These are phyloP conservation scores for Penicillium taxi DNA, from an alignment of 495 filamentous ascomycete genomes.

Conservation along the genomic window DNA sequence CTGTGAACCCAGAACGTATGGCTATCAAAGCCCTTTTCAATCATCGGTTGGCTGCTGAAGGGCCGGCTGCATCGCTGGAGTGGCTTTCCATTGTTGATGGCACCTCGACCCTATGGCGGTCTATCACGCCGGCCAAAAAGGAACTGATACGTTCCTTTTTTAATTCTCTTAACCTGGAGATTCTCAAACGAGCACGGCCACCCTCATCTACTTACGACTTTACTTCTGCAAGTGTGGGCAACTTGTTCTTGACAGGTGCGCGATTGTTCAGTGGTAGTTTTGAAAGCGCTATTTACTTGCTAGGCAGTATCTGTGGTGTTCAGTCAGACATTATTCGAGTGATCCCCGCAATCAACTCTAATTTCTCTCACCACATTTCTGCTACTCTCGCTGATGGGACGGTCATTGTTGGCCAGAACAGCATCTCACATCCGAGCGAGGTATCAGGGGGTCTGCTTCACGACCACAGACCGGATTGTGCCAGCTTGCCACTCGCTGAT, in stretches of 20 bases:
- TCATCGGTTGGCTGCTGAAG: slow-evolving; percentile 60
- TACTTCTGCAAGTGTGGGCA: slow-evolving; percentile 80
- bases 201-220: slow-evolving; percentile 80
- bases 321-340: slow-evolving; percentile 61
- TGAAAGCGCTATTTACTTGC: slow-evolving; percentile 73
- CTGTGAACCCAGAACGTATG: slow-evolving; percentile 51
- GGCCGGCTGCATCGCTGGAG: slow-evolving; percentile 41
- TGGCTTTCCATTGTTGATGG: slow-evolving; percentile 90
- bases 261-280: slow-evolving; percentile 75
- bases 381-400: slow-evolving; percentile 70
- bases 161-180: slow-evolving; percentile 80
- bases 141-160: slow-evolving; percentile 89
- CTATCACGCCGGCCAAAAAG: slow-evolving; percentile 73
- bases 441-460: slow-evolving; percentile 38
- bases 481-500: slow-evolving; percentile 36
- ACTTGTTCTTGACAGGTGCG: slow-evolving; percentile 82
- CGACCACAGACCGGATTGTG: slow-evolving; percentile 22
- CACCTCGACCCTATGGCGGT: slow-evolving; percentile 62
- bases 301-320: slow-evolving; percentile 73
- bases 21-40: slow-evolving; percentile 81
- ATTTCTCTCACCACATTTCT: slow-evolving; percentile 89
- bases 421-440: slow-evolving; percentile 76
- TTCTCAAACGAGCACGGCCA: slow-evolving; percentile 73
- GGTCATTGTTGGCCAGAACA: slow-evolving; percentile 84
- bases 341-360: slow-evolving; percentile 85